Evolutionary conservation across 192 early-diverging fungal species (phyloP), one percentile per base, ranked within the genome.

Genomic region (Spinellus fusiger): DNA sequence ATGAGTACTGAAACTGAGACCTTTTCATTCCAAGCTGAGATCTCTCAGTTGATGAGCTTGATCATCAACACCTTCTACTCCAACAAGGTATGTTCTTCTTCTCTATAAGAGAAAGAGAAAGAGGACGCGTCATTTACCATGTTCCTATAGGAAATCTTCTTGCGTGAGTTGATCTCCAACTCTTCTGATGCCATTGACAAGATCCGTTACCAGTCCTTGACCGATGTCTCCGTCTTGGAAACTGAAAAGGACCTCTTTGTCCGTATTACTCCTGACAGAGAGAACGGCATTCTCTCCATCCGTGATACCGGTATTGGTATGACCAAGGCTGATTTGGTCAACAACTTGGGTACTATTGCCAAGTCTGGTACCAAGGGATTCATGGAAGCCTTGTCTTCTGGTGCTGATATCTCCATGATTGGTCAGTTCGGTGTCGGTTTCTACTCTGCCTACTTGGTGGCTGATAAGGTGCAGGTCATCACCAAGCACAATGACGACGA

Each of bases 401-500:
- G 93, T 76, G 95, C 93, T 64, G 94, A 95, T 81, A 97, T 96
- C 60, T 96, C 94, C 78, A 96, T 99, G 93, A 98, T 99, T 79
- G 97, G 95, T 76, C 95, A 98, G 79, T 99, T 99, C 76, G 97
- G 97, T 93, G 97, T 99, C 58, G 97, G 97, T 85, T 98, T 99
- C 94, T 99, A 98, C 91, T 96, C 95, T 64, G 95, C 96, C 58
- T 99, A 96, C 89, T 84, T 99, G 64, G 94, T 98, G 66, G 96
- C 94, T 67, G 97, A 99, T 78, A 88, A 88, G 79, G 97, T 99
- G 27, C 79, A 89, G 71, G 87, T 95, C 61, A 89, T 93, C 80
- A 92, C 92, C 77, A 95, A 95, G 86, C 88, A 95, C 86, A 95
- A 94, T 70, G 92, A 95, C 75, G 93, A 94, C 68, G 90, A 93